Percentiles rank a stretch among this genome's conserved stretches.
phyloP scores from a whole-genome alignment of 441 rosid species.

The Cnidoscolus chayamansa region DNA sequence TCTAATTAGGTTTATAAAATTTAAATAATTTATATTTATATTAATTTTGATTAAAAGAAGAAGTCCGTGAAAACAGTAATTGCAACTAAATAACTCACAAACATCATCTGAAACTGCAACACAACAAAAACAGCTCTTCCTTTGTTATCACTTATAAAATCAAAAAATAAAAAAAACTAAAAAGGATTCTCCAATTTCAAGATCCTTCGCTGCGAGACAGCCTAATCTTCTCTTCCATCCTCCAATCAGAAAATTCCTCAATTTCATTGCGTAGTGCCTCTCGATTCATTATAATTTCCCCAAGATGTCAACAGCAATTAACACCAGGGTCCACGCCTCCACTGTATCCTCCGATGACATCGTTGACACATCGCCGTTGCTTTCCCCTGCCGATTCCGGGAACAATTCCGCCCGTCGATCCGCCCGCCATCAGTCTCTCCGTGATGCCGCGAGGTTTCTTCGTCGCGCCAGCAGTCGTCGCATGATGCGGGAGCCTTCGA shows the following conservation, averaged over 20 bases:
- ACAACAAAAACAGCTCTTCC: too few species aligned
- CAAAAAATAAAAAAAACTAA: background rate
- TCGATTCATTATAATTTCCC: background rate
- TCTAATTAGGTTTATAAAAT: too few species aligned
- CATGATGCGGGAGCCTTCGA: conserved; percentile 92
- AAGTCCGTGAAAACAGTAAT: too few species aligned
- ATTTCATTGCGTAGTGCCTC: conserved; percentile 12
- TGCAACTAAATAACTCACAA: too few species aligned
- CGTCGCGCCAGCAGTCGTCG: conserved; percentile 92
- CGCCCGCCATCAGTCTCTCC: conserved; percentile 59
- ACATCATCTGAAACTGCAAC: too few species aligned
- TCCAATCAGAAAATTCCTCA: background rate
- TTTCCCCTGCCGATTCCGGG: conserved; percentile 32
- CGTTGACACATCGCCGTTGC: conserved; percentile 65
- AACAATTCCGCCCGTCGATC: conserved; percentile 34
- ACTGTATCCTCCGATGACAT: conserved; percentile 48
- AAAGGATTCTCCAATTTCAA: background rate
- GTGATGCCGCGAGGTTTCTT: conserved; percentile 81
- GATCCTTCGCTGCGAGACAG: background rate
- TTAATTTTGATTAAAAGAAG: too few species aligned
- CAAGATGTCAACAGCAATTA: conserved; percentile 24
- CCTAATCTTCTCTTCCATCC: background rate
- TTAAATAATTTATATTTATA: too few species aligned
- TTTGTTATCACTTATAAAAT: too few species aligned
- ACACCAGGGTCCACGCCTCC: conserved; percentile 8